Evolutionary conservation across 257 asterid genomes (phyloP).

Genomic region (Penstemon davidsonii): DNA sequence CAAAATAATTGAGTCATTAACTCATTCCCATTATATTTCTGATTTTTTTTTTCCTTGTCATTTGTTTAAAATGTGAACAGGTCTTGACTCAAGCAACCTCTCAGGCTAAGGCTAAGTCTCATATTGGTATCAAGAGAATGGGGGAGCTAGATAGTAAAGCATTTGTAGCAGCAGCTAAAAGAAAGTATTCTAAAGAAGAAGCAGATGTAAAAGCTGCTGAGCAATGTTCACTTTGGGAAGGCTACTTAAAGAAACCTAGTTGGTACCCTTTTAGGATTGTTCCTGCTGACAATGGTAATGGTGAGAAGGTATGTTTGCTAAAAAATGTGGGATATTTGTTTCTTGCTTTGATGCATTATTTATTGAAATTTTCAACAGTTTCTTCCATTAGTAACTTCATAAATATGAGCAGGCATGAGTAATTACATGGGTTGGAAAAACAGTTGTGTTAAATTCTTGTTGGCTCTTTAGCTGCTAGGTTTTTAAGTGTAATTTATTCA

Average conservation of each 20-base stretch:
- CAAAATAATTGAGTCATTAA: neutral
- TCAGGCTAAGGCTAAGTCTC: conserved; percentile 1
- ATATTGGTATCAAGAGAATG: conserved; percentile 69
- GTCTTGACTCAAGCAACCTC: conserved; percentile 34
- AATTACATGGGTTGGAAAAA: too few relatives aligned
- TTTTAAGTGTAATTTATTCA: too few relatives aligned
- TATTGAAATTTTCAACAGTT: too few relatives aligned
- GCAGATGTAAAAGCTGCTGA: conserved; percentile 45
- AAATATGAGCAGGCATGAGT: neutral
- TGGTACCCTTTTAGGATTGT: conserved; percentile 67
- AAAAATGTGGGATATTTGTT: neutral
- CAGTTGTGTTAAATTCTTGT: too few relatives aligned
- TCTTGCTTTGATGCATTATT: neutral
- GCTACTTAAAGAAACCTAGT: conserved; percentile 57
- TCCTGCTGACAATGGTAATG: conserved; percentile 24
- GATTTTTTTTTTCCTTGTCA: neutral
- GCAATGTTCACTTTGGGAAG: conserved; percentile 65
- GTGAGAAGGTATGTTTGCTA: conserved; percentile 22
- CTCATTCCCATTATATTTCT: neutral
- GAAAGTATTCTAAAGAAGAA: conserved; percentile 40
- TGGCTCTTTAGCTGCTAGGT: too few relatives aligned
- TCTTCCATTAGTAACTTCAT: neutral
- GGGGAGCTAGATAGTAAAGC: conserved; percentile 61
- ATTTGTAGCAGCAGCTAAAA: conserved; percentile 62
- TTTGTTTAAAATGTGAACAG: conserved; percentile 31